These are phyloP conservation scores for Trametes villosa DNA, from an alignment of 768 basidiomycete species.

Conservation along the genomic window DNA sequence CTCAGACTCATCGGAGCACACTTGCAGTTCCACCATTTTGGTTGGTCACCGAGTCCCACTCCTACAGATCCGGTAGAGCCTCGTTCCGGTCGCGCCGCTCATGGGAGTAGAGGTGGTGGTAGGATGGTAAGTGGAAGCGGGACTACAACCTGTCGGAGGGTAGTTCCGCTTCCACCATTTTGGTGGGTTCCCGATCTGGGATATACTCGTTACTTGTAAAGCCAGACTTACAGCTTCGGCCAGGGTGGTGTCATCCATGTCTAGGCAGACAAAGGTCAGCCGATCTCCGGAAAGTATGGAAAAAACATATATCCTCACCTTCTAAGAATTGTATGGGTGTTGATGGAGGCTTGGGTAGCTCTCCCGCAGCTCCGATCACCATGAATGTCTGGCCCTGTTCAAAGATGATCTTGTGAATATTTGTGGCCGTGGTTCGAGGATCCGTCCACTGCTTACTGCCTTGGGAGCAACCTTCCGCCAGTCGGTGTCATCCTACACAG, in stretches of 20 bases:
- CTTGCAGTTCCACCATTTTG: no score
- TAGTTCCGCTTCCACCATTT: no score
- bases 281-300: not conserved
- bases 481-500: constrained; percentile 76
- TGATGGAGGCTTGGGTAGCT: constrained; percentile 85
- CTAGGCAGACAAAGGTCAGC: constrained; percentile 33
- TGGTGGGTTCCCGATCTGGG: no score
- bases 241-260: constrained; percentile 83
- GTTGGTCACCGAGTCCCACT: no score
- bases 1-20: no score
- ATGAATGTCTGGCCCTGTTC: constrained; percentile 84
- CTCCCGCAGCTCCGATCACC: constrained; percentile 93
- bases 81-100: no score
- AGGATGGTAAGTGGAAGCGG: no score
- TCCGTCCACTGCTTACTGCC: constrained; percentile 50
- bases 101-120: no score
- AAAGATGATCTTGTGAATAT: not conserved
- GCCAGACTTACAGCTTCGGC: constrained; percentile 69
- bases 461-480: constrained; percentile 87
- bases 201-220: not conserved
- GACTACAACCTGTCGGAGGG: no score
- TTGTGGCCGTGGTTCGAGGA: not conserved
- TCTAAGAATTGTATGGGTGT: constrained; percentile 84
- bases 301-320: constrained; percentile 47
- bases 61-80: no score